Base-by-base conservation (phyloP, 345 rosid genomes). In the Pistacia integerrima region DNA sequence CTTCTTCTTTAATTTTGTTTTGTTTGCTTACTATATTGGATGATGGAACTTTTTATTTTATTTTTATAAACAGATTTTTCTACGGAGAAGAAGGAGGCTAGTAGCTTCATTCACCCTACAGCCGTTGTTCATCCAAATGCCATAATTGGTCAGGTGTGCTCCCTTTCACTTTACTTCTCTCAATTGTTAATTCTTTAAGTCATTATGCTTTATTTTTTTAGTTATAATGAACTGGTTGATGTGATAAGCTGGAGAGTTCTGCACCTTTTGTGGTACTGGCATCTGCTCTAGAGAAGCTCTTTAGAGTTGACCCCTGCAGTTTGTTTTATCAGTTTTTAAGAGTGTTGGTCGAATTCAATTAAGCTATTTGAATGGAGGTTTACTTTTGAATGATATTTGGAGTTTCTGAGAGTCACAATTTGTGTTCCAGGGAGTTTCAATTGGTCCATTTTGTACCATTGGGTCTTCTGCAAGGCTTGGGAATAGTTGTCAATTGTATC, bases 371-470 rank as follows among this genome's bases (percentile, higher is more conserved):
- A 57, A 20, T 8, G 28, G 38, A 38, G 41, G 2, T 69, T 41
- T 54, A 72, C 20, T 41, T 18, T 46, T 59, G 22, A 59, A 38
- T 74, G 30, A 33, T 70, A 38, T 54, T 59, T 20, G 17, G 11
- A 56, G 2, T 30, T 30, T 30, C 3, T 30, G 33, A 71, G 58
- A 51, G 30, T 44, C 55, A 36, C 9, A 66, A 67, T 67, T 59
- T 48, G 14, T 35, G 14, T 77, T 59, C 55, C 81, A 95, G 99
- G 96, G 86, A 70, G 98, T 88, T 80, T 84, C 90, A 11, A 76
- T 95, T 55, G 99, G 98, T 72, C 93, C 98, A 5, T 90, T 84
- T 79, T 95, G 98, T 81, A 88, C 96, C 16, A 76, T 95, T 67
- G 94, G 99, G n/a, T 86, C 98, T 69, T 83, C 87, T 35, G 94